A percentile compares a stretch with the other conserved stretches of the same genome.
Evolutionary conservation across 2,329 filamentous ascomycete species (phyloP).

Genomic region (Colletotrichum chrysophilum): DNA sequence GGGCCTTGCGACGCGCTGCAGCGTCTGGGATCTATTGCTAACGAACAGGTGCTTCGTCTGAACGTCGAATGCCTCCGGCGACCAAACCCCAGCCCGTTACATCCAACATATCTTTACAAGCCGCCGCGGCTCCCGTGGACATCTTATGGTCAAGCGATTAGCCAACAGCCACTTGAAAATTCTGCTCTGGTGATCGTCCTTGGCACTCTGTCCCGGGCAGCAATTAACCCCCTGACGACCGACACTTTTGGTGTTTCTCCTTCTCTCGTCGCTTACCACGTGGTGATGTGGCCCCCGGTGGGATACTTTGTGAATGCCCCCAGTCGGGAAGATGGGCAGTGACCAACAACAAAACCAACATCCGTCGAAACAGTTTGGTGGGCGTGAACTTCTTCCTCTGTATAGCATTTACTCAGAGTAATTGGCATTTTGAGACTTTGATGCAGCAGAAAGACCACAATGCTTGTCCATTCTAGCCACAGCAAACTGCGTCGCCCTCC

Average conservation of each 20-base stretch:
- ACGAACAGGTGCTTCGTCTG: background rate
- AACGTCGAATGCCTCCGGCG: background rate
- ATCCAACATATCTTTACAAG: background rate
- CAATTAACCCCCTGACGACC: background rate
- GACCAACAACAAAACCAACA: background rate
- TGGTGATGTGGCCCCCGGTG: background rate
- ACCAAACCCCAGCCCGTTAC: background rate
- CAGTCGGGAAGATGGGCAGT: background rate
- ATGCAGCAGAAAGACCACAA: background rate
- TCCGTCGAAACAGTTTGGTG: rapidly evolving
- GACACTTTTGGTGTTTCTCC: background rate
- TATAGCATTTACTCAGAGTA: no score
- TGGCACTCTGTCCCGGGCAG: background rate
- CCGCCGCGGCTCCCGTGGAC: background rate
- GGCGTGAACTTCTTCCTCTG: background rate
- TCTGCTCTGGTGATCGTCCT: background rate
- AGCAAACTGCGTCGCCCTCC: background rate
- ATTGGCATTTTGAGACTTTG: background rate
- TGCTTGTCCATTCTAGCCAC: background rate
- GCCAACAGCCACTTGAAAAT: background rate
- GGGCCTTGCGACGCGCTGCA: background rate
- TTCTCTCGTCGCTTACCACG: background rate
- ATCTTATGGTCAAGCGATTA: background rate
- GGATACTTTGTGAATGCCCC: background rate
- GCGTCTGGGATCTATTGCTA: background rate